These are phyloP conservation scores for Byssochlamys sp. DNA, from an alignment of 2,329 filamentous ascomycete species.

Conservation along the genomic window DNA sequence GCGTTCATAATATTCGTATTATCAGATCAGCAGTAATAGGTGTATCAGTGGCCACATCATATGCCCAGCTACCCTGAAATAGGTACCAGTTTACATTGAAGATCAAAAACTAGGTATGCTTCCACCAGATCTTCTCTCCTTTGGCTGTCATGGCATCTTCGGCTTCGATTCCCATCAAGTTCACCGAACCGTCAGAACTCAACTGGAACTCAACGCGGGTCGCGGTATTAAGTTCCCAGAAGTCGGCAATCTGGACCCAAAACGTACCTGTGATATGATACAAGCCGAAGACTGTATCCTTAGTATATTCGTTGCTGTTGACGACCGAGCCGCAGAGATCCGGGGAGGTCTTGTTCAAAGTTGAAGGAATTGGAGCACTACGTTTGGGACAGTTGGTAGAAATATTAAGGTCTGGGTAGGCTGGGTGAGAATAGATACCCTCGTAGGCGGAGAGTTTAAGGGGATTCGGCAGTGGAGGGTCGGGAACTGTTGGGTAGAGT, in stretches of 20 bases:
- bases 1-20: too few species aligned
- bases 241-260: not conserved
- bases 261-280: not conserved
- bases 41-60: too few species aligned
- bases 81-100: not conserved
- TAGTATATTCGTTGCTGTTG: not conserved
- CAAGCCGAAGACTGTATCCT: not conserved
- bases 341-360: not conserved
- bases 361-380: not conserved
- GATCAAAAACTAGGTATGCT: not conserved
- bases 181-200: not conserved
- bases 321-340: not conserved
- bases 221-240: not conserved
- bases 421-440: conserved; percentile 3
- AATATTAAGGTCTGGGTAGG: not conserved
- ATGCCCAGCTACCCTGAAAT: not conserved
- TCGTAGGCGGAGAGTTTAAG: conserved; percentile 3
- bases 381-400: not conserved
- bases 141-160: not conserved
- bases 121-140: not conserved
- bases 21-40: too few species aligned
- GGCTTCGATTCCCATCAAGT: not conserved
- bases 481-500: conserved; percentile 7
- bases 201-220: not conserved
- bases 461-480: conserved; percentile 3